A percentile compares a stretch with the other conserved stretches of the same genome.
phyloP scores from a whole-genome alignment of 257 asterid species.

The Vinca minor region DNA sequence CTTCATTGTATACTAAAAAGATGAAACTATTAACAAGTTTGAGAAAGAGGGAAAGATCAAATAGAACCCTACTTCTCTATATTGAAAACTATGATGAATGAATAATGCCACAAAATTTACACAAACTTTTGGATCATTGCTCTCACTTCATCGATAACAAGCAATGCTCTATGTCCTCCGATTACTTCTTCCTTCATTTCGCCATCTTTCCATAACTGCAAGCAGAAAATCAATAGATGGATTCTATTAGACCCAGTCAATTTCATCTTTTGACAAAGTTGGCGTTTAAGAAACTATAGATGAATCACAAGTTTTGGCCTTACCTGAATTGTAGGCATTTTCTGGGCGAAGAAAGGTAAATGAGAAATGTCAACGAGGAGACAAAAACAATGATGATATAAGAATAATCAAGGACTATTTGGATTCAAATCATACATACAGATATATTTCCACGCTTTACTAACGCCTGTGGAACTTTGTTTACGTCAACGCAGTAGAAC shows the following conservation, averaged over 20 bases:
- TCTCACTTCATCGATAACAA: slow-evolving; percentile 83
- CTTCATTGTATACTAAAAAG: neutral
- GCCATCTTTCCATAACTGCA: slow-evolving; percentile 88
- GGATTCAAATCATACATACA: slow-evolving; percentile 29
- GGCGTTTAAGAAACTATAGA: too few species aligned
- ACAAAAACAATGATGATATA: neutral
- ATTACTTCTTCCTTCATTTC: slow-evolving; percentile 90
- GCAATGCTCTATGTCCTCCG: slow-evolving; percentile 97
- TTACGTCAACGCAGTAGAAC: slow-evolving; percentile 75
- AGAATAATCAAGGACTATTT: neutral
- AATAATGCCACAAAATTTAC: slow-evolving; percentile 3
- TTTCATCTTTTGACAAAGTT: neutral
- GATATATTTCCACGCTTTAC: slow-evolving; percentile 81
- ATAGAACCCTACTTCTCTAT: neutral
- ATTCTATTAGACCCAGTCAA: neutral
- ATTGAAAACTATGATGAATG: neutral
- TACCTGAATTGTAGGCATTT: slow-evolving; percentile 99
- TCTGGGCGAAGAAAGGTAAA: slow-evolving; percentile 32
- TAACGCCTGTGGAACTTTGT: slow-evolving; percentile 73
- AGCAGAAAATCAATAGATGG: neutral
- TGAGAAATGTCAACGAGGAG: neutral
- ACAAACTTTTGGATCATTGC: slow-evolving; percentile 57
- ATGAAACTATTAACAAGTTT: neutral
- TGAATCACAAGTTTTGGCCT: slow-evolving; percentile 10
- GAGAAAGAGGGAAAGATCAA: too few species aligned